These are phyloP conservation scores for Penicillium psychrofluorescens DNA, from an alignment of 495 filamentous ascomycete species.

Conservation along the genomic window DNA sequence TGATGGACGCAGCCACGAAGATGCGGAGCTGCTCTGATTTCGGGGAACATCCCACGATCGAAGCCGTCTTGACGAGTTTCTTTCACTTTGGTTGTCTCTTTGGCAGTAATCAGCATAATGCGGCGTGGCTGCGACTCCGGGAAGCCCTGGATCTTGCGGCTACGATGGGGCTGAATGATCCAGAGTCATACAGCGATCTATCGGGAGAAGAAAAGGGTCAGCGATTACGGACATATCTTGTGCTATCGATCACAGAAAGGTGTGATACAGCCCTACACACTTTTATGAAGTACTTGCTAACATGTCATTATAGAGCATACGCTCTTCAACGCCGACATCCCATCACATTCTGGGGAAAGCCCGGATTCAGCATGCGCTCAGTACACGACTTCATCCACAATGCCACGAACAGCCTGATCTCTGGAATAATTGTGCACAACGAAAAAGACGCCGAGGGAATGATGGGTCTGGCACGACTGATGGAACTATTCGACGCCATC, in stretches of 20 bases:
- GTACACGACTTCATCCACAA: conserved; percentile 33
- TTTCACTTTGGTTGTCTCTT: conserved; percentile 74
- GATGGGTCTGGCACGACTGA: conserved; percentile 35
- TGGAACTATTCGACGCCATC: conserved; percentile 37
- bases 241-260: conserved; percentile 55
- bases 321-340: conserved; percentile 56
- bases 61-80: conserved; percentile 68
- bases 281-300: not conserved
- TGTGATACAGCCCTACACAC: conserved; percentile 3
- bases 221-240: conserved; percentile 43
- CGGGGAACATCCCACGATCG: conserved; percentile 61
- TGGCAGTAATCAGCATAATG: conserved; percentile 52
- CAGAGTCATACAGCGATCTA: conserved; percentile 39
- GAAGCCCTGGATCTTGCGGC: conserved; percentile 53
- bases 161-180: conserved; percentile 52
- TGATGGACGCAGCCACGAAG: conserved; percentile 71
- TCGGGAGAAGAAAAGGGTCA: conserved; percentile 38
- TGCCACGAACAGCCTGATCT: conserved; percentile 31
- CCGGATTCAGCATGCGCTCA: conserved; percentile 29
- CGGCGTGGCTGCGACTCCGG: conserved; percentile 52
- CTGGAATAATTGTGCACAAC: conserved; percentile 38
- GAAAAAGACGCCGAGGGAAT: conserved; percentile 37
- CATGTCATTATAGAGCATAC: conserved; percentile 47
- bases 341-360: conserved; percentile 31
- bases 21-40: conserved; percentile 73